These are phyloP conservation scores for Platanthera guangdongensis DNA, from an alignment of 106 monocot species.

Conservation along the genomic window DNA sequence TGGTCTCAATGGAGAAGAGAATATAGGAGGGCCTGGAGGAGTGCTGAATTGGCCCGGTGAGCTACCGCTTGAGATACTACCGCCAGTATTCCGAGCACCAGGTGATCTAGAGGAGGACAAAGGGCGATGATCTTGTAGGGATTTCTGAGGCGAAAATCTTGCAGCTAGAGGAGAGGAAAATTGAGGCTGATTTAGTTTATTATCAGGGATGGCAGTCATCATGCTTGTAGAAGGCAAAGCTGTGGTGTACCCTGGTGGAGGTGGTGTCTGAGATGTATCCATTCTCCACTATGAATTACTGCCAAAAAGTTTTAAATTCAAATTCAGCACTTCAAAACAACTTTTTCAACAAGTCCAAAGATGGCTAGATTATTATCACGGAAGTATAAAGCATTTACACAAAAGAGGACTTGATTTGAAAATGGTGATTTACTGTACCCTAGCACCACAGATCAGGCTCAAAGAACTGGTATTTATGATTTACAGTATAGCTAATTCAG, in stretches of 20 bases:
- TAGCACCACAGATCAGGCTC: background rate
- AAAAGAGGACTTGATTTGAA: background rate
- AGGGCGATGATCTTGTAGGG: constrained; percentile 15
- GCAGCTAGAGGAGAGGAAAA: constrained; percentile 32
- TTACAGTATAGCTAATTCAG: background rate
- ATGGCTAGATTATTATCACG: background rate
- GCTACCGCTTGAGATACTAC: constrained; percentile 24
- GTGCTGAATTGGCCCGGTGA: constrained; percentile 56
- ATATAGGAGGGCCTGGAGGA: constrained; percentile 80
- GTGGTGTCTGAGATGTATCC: constrained; percentile 28
- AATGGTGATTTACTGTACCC: background rate
- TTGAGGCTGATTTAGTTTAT: constrained; percentile 18
- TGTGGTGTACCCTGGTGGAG: constrained; percentile 20
- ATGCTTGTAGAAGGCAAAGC: constrained; percentile 28
- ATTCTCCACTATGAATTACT: constrained; percentile 12
- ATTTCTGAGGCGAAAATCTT: constrained; percentile 20
- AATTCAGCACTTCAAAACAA: background rate
- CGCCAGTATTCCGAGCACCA: constrained; percentile 14
- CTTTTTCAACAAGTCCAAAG: background rate
- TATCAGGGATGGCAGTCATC: constrained; percentile 37
- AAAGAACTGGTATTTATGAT: background rate
- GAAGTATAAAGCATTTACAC: background rate
- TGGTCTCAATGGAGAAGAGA: constrained; percentile 72
- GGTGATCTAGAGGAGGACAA: constrained; percentile 13
- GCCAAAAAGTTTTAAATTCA: background rate